Evolutionary conservation across 2,329 filamentous ascomycete species (phyloP).

Genomic region (Parastagonospora nodorum): DNA sequence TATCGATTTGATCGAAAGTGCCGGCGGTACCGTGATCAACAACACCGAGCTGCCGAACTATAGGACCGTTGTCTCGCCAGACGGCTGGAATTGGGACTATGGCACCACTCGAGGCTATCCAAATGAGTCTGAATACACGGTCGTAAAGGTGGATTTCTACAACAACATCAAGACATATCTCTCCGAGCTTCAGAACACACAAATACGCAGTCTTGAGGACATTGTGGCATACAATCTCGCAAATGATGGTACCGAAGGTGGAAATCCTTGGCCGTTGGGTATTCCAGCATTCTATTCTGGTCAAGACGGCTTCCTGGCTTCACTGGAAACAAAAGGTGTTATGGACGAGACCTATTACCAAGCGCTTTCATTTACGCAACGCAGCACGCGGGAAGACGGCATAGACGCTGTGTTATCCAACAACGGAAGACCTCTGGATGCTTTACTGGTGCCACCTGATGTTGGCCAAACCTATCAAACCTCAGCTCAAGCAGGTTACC

Average conservation of each 20-base stretch:
- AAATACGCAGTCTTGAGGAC: conserved; percentile 30
- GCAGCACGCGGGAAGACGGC: conserved; percentile 64
- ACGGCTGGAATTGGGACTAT: conserved; percentile 78
- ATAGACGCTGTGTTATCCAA: conserved; percentile 69
- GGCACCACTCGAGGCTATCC: conserved; percentile 64
- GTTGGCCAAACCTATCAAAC: conserved; percentile 71
- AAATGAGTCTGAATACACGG: conserved; percentile 77
- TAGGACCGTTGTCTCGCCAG: conserved; percentile 64
- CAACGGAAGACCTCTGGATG: conserved; percentile 58
- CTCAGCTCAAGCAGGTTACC: conserved; percentile 77
- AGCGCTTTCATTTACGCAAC: conserved; percentile 66
- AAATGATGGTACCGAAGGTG: conserved; percentile 71
- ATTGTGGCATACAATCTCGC: conserved; percentile 50
- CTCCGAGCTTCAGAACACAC: conserved; percentile 61
- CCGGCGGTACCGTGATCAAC: conserved; percentile 72
- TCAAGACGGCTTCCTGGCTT: conserved; percentile 72
- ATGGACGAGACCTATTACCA: conserved; percentile 70
- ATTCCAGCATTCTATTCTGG: conserved; percentile 63
- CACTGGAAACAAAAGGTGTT: conserved; percentile 63
- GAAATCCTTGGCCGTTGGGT: conserved; percentile 56
- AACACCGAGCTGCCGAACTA: conserved; percentile 70
- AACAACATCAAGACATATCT: conserved; percentile 70
- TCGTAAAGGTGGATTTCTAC: conserved; percentile 73
- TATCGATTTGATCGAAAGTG: conserved; percentile 60
- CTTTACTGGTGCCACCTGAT: conserved; percentile 70